Base-by-base conservation (phyloP, 768 basidiomycete species). In the Tylopilus intermedius region DNA sequence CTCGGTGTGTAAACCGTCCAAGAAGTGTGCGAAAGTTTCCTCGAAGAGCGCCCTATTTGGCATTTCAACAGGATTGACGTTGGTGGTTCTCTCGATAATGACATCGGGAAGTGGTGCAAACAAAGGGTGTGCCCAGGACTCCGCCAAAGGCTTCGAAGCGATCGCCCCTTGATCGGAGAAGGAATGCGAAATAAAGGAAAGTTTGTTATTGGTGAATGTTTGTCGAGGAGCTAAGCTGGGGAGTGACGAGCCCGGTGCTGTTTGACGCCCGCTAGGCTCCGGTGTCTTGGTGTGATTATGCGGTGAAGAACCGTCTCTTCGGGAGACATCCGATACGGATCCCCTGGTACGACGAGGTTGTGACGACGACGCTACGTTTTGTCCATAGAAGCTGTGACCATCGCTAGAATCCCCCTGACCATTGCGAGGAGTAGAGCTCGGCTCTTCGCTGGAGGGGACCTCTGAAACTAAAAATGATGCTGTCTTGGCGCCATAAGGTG, bases 101-200 rank as follows among this genome's bases (percentile, higher is more conserved):
- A 69, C 64, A 45, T 79, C 72, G 3, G 84, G 85, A 46, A 88
- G 79, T 2, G 83, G 78, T 24, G 78, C 73, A 60, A 86, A 86
- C 9, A 75, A 67, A 3, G 77, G 74, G 57, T 84, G 76, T 45
- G 58, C 64, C 86, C 86, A 87, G 4, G 81, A 79, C 57, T 83
- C 78, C 49, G 82, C 63, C 45, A 69, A 71, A 18, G 76, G 67
- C 45, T 70, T 74, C 13, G 73, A 72, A 33, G 72, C 59, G 18
- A 72, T 59, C 57, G 71, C 62, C 22, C 70, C 73, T 50, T 73
- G 67, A 8, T 75, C 70, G 13, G 72, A 59, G 51, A 72, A 73
- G 21, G 69, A 68, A 59, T 74, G 74, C 38, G 79, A 69, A 33
- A 79, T 76, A 51, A 79, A 79, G 29, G 77, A 72, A 39, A 77